Base-by-base conservation (phyloP, 805 yeast species). In the Ogataea paraovalis region DNA sequence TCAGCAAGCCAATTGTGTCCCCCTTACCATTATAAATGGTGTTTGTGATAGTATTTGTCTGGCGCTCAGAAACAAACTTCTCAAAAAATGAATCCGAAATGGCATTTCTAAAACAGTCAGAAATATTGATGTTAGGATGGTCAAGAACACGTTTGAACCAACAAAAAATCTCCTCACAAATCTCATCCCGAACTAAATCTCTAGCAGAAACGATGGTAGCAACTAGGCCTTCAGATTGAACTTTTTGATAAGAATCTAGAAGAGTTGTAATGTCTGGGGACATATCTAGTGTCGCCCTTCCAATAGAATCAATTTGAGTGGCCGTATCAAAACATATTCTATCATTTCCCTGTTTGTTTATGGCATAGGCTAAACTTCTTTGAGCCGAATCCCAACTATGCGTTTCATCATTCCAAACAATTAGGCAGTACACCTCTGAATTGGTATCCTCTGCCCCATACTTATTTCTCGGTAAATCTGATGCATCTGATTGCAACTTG, bases 351-450 rank as follows among this genome's bases (percentile, higher is more conserved):
- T 16, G 13, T 9, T 7, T 30, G 7, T 14, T 32, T 14, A 54
- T 39, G 3, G 60, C 60, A 20, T 47, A 22, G 4, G 54, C 43
- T 9, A 64, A 39, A 10, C 62, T 54, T 2, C 39, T 43, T 21
- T 49, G 44, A 4, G 69, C 62, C 12, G 52, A 44, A 2, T 73
- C 69, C 53, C 74, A 78, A 55, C 79, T 77, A 57, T 87, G 94
- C 53, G 71, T 73, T 57, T 87, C 94, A 59, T 87, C 95, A 61
- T 87, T 87, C 85, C 91, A 87, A n/a, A 85, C 69, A 20, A 83
- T 59, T 28, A 85, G 68, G 38, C 70, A 65, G 68, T 76, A 82
- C 13, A 69, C 50, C 7, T 53, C 42, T 2, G 71, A 49, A 54
- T 74, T 72, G 8, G 19, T 20, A 53, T 73, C 79, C 9, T 43